Conservation (phyloP, 352 stramenopile species). For the Phytopythium chamaehyphon region DNA sequence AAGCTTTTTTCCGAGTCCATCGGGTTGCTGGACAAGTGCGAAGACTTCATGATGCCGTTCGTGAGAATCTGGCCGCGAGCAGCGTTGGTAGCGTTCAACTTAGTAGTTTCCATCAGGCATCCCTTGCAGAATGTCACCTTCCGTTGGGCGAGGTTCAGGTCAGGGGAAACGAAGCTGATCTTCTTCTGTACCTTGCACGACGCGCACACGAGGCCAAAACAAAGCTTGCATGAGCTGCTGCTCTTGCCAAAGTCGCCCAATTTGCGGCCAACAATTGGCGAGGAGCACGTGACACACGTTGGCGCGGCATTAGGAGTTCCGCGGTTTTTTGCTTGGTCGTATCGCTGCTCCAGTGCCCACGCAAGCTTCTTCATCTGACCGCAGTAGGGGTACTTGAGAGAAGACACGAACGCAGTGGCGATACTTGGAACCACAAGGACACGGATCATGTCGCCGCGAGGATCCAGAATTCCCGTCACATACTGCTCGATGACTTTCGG, state of each 20-base stretch:
- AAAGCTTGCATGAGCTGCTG: slow-evolving; percentile 19
- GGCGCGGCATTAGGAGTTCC: background rate
- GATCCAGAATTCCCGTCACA: slow-evolving; percentile 15
- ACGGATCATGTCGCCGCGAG: slow-evolving; percentile 9
- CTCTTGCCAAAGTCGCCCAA: slow-evolving; percentile 16
- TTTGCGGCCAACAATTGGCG: slow-evolving; percentile 7
- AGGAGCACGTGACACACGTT: slow-evolving; percentile 16
- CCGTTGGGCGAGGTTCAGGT: slow-evolving; percentile 24
- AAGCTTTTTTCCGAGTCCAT: too few species aligned
- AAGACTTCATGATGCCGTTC: too few species aligned
- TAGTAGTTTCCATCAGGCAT: slow-evolving; percentile 37
- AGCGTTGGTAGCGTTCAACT: slow-evolving; percentile 21
- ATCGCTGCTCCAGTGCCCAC: slow-evolving; percentile 18
- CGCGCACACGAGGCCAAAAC: slow-evolving; percentile 23
- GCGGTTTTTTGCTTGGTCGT: background rate
- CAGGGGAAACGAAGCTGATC: slow-evolving; percentile 32
- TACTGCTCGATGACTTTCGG: slow-evolving; percentile 25
- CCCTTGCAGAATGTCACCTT: slow-evolving; percentile 33
- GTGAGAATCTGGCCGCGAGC: too few species aligned
- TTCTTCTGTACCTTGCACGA: slow-evolving; percentile 32
- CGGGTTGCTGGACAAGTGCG: too few species aligned
- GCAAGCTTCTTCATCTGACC: slow-evolving; percentile 42
- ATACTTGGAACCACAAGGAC: slow-evolving; percentile 5
- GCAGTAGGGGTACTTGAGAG: slow-evolving; percentile 19
- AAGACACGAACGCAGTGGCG: slow-evolving; percentile 3